These are phyloP conservation scores for Rhododendron kiyosumense DNA, from an alignment of 148 eudicot species.

Conservation along the genomic window DNA sequence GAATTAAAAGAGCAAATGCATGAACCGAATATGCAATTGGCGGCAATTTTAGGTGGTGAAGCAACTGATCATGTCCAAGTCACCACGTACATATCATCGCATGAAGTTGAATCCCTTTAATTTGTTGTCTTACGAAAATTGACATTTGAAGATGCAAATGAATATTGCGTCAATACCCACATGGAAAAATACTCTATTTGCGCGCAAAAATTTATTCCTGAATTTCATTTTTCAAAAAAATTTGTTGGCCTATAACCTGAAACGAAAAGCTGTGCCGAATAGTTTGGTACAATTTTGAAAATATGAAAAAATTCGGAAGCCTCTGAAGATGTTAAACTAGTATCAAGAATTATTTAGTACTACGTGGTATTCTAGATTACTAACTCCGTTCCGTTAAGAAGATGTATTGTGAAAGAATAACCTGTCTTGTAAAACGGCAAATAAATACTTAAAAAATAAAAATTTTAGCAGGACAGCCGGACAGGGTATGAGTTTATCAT, in stretches of 20 bases:
- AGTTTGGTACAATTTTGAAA: not conserved
- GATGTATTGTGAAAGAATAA: no score
- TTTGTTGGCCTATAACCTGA: not conserved
- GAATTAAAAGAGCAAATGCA: not conserved
- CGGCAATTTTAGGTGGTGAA: not conserved
- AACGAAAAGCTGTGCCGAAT: not conserved
- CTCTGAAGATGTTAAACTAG: not conserved
- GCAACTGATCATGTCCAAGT: not conserved
- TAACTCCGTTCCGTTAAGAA: no score
- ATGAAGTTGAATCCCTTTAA: not conserved
- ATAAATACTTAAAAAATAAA: no score
- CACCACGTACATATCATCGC: not conserved
- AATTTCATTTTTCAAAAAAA: no score
- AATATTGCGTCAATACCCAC: not conserved
- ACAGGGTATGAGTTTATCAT: no score
- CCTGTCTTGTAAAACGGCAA: no score
- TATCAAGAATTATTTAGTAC: not conserved
- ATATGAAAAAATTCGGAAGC: not conserved
- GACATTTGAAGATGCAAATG: not conserved
- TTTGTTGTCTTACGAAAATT: not conserved
- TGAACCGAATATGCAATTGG: not conserved
- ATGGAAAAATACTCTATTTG: not conserved
- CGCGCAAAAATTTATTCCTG: no score
- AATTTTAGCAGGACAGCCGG: no score
- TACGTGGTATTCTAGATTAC: not conserved